These are phyloP conservation scores for Infundibulicybe gibba DNA, from an alignment of 768 basidiomycete genomes.

Conservation along the genomic window DNA sequence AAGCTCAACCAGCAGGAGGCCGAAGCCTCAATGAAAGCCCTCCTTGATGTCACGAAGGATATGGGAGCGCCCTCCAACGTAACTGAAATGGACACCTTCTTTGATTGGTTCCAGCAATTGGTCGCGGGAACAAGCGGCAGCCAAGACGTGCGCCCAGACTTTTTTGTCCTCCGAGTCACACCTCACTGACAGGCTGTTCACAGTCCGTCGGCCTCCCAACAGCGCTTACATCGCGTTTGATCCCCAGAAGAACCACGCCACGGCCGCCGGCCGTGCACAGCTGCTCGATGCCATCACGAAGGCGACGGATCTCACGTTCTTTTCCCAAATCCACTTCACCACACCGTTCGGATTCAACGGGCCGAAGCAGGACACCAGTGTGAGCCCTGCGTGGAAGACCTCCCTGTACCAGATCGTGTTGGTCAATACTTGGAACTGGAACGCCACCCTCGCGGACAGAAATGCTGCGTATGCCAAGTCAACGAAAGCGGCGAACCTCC, in stretches of 20 bases:
- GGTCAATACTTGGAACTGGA: slow-evolving; percentile 39
- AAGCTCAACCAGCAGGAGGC: no score
- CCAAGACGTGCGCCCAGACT: no score
- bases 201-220: slow-evolving; percentile 36
- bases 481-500: slow-evolving; percentile 32
- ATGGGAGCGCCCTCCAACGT: no score
- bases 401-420: slow-evolving; percentile 44
- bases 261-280: slow-evolving; percentile 20
- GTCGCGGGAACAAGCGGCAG: no score
- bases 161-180: no score
- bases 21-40: no score
- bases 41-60: no score
- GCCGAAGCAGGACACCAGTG: slow-evolving; percentile 25
- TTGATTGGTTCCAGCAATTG: no score
- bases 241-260: slow-evolving; percentile 32
- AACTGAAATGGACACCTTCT: no score
- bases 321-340: no score
- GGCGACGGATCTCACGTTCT: no score
- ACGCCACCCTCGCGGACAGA: slow-evolving; percentile 37
- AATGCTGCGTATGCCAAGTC: slow-evolving; percentile 24
- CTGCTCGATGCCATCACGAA: slow-evolving; percentile 8
- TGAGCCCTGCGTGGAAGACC: slow-evolving; percentile 39
- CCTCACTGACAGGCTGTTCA: neutral
- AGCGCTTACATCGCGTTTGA: slow-evolving; percentile 40
- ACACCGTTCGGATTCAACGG: no score